Evolutionary conservation across 257 asterid species (phyloP), one percentile per base, ranked within the genome.

Genomic region (Oldenlandia corymbosa): DNA sequence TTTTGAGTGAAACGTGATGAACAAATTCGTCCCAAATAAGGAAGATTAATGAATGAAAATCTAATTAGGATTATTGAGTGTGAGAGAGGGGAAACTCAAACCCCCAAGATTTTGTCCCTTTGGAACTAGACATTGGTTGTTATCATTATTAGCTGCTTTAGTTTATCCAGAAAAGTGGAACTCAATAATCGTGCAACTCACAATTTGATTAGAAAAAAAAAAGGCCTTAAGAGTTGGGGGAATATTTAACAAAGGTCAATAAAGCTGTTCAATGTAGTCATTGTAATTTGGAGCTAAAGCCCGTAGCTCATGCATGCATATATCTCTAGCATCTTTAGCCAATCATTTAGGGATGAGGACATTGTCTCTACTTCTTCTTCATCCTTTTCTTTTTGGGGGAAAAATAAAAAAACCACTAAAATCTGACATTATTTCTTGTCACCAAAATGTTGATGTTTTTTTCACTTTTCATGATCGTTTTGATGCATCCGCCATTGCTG

Each of bases 61-160:
- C n/a, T 3, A 60, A 36, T 10, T 11, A 53, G n/a, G n/a, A n/a
- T n/a, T n/a, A n/a, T n/a, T n/a, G n/a, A n/a, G n/a, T n/a, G 53
- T 27, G 21, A 32, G 28, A 20, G 26, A n/a, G 8, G 7, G 53
- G 69, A 61, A 61, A 58, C 72, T 43, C 13, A 68, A 17, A 55
- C 41, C 65, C 59, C 65, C 59, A 58, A 51, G 62, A 48, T 68
- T n/a, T 37, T 76, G 75, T 62, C 64, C 30, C 81, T 71, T 51
- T 43, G 72, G 78, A 76, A 68, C 70, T 76, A 60, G 72, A 60
- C 75, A 60, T 34, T 31, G 17, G 27, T 56, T 24, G 34, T n/a
- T n/a, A n/a, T n/a, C n/a, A n/a, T n/a, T n/a, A n/a, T n/a, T n/a
- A n/a, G n/a, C n/a, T n/a, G n/a, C n/a, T n/a, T n/a, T n/a, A n/a